Base-by-base conservation (phyloP, 2,329 filamentous ascomycete genomes). In the Onygenales sp. region DNA sequence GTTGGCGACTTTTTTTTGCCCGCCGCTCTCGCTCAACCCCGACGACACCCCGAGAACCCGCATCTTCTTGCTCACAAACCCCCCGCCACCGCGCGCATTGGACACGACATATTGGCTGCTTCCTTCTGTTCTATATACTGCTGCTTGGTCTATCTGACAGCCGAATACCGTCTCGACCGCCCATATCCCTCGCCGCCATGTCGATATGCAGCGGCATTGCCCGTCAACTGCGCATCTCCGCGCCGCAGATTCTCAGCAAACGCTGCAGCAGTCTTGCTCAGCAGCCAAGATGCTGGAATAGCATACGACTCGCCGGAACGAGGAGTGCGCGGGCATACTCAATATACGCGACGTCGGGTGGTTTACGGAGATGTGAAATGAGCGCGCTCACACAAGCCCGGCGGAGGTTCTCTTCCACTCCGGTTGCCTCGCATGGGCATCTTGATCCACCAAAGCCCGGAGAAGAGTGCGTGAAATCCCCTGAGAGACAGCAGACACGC, bases 391-490 rank as follows among this genome's bases (percentile, higher is more conserved):
- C 64, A 41, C 51, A 57, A 36, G 63, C 61, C 35, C 63, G 64
- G 47, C 66, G 84, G 64, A 69, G 68, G 52, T 93, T 96, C 68
- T 86, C 86, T 43, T 81, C 79, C 9, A 84, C 85, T 4, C 66
- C 80, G 9, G 64, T 74, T 54, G 70, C 73, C 52, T 73, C 69
- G 49, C 93, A 98, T 70, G 89, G 87, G 46, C 89, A 97, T 69
- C 73, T 96, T 61, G 82, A 84, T 53, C 81, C 87, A 33, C 92
- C 93, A 2, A 92, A 91, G 72, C 81, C 89, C 0, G 93, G 93
- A 47, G 89, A 97, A 78, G 93, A 96, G 89, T 94, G 76, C 66
- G 85, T 72, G 35, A 52, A 39, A 47, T 13, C n/a, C 13, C 32
- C 10, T 35, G 33, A n/a, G 3, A 39, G 9, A 27, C 10, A 21